Evolutionary conservation across 139 green algal genomes (phyloP).

Genomic region (Mesotaenium endlicherianum): DNA sequence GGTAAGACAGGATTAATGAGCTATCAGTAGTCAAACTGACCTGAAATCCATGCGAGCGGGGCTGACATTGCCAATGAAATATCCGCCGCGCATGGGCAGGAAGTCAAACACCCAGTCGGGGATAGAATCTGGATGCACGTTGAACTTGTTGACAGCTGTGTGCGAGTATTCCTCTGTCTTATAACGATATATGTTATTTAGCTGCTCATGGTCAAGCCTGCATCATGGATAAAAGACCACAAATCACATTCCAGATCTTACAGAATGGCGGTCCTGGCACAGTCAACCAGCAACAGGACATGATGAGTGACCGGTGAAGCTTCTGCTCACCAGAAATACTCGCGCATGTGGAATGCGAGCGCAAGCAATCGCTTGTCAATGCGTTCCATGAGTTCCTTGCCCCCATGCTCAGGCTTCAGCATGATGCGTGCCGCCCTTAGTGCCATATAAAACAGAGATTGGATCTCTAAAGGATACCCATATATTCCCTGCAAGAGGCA

Average conservation of each 20-base stretch:
- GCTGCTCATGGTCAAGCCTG: slow-evolving; percentile 45
- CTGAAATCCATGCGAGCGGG: slow-evolving; percentile 53
- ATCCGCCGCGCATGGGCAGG: slow-evolving; percentile 42
- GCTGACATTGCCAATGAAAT: slow-evolving; percentile 49
- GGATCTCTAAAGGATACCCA: slow-evolving; percentile 50
- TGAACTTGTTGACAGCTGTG: slow-evolving; percentile 53
- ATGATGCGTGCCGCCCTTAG: slow-evolving; percentile 21
- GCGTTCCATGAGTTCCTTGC: slow-evolving; percentile 44
- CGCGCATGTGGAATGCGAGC: slow-evolving; percentile 47
- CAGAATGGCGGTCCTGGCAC: background rate
- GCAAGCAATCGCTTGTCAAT: slow-evolving; percentile 47
- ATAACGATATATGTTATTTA: slow-evolving; percentile 50
- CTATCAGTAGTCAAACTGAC: background rate
- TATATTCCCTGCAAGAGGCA: slow-evolving; percentile 40
- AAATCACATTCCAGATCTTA: background rate
- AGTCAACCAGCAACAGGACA: background rate
- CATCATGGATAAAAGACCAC: background rate
- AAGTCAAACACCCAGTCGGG: slow-evolving; percentile 53
- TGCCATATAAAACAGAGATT: slow-evolving; percentile 46
- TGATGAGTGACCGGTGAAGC: background rate
- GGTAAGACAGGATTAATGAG: background rate
- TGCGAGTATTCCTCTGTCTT: slow-evolving; percentile 55
- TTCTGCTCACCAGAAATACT: slow-evolving; percentile 41
- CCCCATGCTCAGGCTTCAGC: slow-evolving; percentile 37
- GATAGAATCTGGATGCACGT: slow-evolving; percentile 50